Conservation (phyloP, 495 filamentous ascomycete species). For the Cairneyella variabilis region DNA sequence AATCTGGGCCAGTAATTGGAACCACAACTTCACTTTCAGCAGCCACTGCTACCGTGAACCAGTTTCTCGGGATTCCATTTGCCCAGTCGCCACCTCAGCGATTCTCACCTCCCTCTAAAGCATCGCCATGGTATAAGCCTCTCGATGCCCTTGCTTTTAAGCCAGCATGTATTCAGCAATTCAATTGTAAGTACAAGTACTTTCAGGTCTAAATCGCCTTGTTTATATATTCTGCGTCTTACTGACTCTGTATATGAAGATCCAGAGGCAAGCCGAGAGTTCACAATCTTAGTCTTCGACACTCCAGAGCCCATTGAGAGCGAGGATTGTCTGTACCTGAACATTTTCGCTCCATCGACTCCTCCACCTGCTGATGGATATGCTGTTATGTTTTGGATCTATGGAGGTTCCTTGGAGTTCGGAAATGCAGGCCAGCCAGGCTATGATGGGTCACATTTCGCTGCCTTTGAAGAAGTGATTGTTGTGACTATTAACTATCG, state of each 20-base stretch:
- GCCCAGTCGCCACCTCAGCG: not conserved
- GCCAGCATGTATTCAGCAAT: not conserved
- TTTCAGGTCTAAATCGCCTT: not conserved
- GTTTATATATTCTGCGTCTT: not conserved
- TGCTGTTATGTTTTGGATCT: slow-evolving; percentile 6
- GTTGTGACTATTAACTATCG: slow-evolving; percentile 11
- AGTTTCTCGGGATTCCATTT: slow-evolving; percentile 4
- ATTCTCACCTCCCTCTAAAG: not conserved
- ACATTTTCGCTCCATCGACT: not conserved
- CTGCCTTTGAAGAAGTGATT: not conserved
- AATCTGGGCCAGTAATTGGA: no score
- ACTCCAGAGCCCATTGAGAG: not conserved
- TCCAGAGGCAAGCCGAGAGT: not conserved
- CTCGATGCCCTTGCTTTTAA: not conserved
- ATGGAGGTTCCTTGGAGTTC: no score
- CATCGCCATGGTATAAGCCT: not conserved
- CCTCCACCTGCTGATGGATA: not conserved
- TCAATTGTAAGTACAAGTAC: no score
- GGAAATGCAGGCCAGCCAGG: no score
- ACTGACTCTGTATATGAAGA: no score
- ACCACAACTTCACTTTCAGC: no score
- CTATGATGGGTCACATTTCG: slow-evolving; percentile 2
- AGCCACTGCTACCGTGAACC: not conserved
- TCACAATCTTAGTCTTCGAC: not conserved
- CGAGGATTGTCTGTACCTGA: slow-evolving; percentile 8